These are phyloP conservation scores for Diaporthe nobilis DNA, from an alignment of 2,329 filamentous ascomycete species.

Conservation along the genomic window DNA sequence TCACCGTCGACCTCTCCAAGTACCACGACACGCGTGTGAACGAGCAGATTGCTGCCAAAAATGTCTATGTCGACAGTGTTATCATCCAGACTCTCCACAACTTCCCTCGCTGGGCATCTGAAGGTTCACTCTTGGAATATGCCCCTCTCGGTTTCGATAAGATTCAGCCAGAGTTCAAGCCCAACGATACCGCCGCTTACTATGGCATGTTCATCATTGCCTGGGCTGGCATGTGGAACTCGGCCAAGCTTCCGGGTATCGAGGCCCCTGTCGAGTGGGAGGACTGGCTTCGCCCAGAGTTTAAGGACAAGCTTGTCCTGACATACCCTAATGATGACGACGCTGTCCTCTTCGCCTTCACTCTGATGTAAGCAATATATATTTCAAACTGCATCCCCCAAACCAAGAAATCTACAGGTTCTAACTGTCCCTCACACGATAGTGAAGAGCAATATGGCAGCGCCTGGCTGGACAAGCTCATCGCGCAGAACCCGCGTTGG, in stretches of 20 bases:
- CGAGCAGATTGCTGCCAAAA: constrained; percentile 56
- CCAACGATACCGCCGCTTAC: constrained; percentile 58
- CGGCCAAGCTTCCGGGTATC: constrained; percentile 49
- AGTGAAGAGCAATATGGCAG: constrained; percentile 58
- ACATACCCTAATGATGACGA: constrained; percentile 73
- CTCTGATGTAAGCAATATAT: constrained; percentile 58
- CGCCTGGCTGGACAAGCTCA: constrained; percentile 62
- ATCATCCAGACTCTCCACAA: constrained; percentile 67
- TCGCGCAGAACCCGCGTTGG: constrained; percentile 66
- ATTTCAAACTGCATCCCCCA: neutral
- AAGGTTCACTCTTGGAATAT: constrained; percentile 64
- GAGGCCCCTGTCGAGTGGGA: constrained; percentile 56
- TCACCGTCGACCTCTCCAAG: constrained; percentile 69
- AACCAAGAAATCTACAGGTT: too few species aligned
- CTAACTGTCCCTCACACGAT: neutral
- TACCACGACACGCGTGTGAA: constrained; percentile 66
- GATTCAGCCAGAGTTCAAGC: constrained; percentile 57
- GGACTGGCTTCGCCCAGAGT: constrained; percentile 62
- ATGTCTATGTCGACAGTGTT: constrained; percentile 60
- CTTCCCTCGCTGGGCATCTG: constrained; percentile 64
- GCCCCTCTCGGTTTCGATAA: constrained; percentile 61
- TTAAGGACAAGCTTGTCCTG: constrained; percentile 66
- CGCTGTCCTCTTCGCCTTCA: constrained; percentile 65
- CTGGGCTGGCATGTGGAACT: constrained; percentile 56
- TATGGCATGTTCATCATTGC: constrained; percentile 56